Evolutionary conservation across 2,329 filamentous ascomycete species (phyloP).

Genomic region (Fusarium pseudonygamai): DNA sequence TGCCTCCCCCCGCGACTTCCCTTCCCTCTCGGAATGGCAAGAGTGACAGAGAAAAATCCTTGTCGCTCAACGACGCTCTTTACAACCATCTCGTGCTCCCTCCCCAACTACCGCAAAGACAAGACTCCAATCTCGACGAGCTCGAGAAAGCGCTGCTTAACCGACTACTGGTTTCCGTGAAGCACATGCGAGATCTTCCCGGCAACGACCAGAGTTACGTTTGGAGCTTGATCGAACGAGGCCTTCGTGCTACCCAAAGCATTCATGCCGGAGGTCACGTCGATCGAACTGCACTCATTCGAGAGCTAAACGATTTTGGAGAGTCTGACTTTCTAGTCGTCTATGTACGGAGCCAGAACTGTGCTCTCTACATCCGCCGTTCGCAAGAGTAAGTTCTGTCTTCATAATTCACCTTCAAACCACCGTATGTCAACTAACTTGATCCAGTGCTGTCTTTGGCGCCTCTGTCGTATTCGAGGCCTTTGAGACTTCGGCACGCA

Average conservation of each 20-base stretch:
- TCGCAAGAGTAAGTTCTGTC: slow-evolving; percentile 39
- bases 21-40: background rate
- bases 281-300: slow-evolving; percentile 25
- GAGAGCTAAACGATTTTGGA: slow-evolving; percentile 27
- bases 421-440: background rate
- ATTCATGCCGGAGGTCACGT: slow-evolving; percentile 28
- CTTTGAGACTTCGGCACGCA: slow-evolving; percentile 67
- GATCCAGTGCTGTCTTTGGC: slow-evolving; percentile 35
- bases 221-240: slow-evolving; percentile 31
- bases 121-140: slow-evolving; percentile 24
- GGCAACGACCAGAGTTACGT: slow-evolving; percentile 14
- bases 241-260: slow-evolving; percentile 31
- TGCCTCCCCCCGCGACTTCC: background rate
- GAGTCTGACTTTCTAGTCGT: slow-evolving; percentile 32
- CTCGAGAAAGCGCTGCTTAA: slow-evolving; percentile 28
- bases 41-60: background rate
- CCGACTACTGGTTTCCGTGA: slow-evolving; percentile 25
- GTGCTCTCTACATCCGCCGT: slow-evolving; percentile 44
- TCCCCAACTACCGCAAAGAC: slow-evolving; percentile 33
- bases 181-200: slow-evolving; percentile 25
- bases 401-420: background rate
- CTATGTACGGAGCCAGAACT: slow-evolving; percentile 44
- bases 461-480: slow-evolving; percentile 57
- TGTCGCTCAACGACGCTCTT: slow-evolving; percentile 30
- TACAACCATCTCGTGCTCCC: slow-evolving; percentile 41